phyloP scores from a whole-genome alignment of 176 grass and related monocot genomes.

The Oropetium thomaeum region DNA sequence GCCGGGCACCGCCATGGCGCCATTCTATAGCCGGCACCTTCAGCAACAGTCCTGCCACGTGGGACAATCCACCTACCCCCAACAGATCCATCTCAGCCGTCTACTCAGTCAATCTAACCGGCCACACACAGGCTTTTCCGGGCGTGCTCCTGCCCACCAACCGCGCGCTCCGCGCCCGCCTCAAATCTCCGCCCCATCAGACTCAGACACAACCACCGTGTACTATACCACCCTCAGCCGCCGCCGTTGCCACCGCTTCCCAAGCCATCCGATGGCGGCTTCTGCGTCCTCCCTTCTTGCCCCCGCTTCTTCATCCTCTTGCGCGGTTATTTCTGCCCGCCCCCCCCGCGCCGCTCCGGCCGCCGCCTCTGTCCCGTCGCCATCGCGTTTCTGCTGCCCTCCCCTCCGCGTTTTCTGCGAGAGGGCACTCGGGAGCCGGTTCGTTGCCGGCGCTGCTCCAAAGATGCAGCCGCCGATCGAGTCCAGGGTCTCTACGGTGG shows the following conservation, averaged over 20 bases:
- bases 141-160: constrained; percentile 32
- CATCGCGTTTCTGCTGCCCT: neutral
- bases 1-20: neutral
- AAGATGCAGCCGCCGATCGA: constrained; percentile 50
- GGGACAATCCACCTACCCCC: constrained; percentile 25
- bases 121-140: neutral
- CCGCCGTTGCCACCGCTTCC: neutral
- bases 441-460: constrained; percentile 45
- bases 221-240: neutral
- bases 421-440: constrained; percentile 19
- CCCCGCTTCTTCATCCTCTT: constrained; percentile 21
- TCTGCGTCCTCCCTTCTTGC: constrained; percentile 24
- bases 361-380: constrained; percentile 26
- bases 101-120: neutral
- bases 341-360: neutral
- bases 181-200: constrained; percentile 29
- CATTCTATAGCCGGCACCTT: neutral
- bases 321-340: constrained; percentile 18
- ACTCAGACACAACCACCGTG: neutral
- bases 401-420: constrained; percentile 6
- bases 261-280: constrained; percentile 32
- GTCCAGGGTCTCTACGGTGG: constrained; percentile 71
- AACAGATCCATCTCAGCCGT: neutral
- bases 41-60: neutral
- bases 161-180: constrained; percentile 27